Evolutionary conservation across 176 grass and related monocot species (phyloP).

Genomic region (Phoenix dactylifera): DNA sequence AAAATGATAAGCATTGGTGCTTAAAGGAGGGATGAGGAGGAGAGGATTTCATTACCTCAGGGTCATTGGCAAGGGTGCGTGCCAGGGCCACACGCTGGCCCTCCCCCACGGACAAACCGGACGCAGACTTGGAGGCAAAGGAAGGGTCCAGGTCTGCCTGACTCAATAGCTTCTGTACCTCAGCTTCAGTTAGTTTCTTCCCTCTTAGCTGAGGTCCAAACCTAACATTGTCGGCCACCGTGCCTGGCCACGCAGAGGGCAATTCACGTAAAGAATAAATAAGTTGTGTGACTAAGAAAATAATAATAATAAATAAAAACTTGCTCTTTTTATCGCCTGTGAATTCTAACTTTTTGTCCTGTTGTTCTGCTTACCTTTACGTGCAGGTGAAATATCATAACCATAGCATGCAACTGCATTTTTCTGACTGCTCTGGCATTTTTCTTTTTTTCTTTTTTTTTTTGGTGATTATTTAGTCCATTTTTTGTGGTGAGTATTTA

Average conservation of each 20-base stretch:
- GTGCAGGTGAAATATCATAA: background rate
- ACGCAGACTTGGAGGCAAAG: slow-evolving; percentile 34
- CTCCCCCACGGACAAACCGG: slow-evolving; percentile 83
- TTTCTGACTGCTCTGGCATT: no score
- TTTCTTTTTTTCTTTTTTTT: no score
- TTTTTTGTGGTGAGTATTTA: no score
- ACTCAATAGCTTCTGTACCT: slow-evolving; percentile 49
- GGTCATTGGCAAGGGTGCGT: slow-evolving; percentile 83
- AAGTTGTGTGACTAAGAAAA: no score
- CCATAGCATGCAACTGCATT: no score
- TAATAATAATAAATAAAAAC: no score
- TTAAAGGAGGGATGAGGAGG: no score
- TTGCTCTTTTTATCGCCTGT: no score
- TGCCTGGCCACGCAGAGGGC: slow-evolving; percentile 28
- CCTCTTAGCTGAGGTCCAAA: slow-evolving; percentile 71
- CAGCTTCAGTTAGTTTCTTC: slow-evolving; percentile 56
- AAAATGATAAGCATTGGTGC: no score
- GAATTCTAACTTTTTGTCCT: no score
- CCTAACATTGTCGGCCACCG: slow-evolving; percentile 67
- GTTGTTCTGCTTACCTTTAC: background rate
- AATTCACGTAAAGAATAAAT: no score
- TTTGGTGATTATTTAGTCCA: no score
- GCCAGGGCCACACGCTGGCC: slow-evolving; percentile 86
- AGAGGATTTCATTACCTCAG: slow-evolving; percentile 32
- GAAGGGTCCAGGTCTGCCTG: slow-evolving; percentile 54